Base-by-base conservation (phyloP, 306 rosid genomes). In the Medicago lupulina region DNA sequence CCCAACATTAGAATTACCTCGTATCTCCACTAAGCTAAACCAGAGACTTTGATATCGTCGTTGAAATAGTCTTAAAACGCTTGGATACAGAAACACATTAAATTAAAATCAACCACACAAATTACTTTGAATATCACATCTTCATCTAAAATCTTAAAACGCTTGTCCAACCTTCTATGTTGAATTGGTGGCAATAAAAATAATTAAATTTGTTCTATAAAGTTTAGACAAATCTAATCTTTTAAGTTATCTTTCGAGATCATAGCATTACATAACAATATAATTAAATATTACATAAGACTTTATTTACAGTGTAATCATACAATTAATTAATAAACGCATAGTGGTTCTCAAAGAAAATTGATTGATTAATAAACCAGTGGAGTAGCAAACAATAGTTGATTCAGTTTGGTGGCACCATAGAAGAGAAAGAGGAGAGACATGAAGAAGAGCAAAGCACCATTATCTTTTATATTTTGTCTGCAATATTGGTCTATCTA, bases 351-450 rank as follows among this genome's bases (percentile, higher is more conserved):
- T 55, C 25, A 19, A 18, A 55, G 61, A 19, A 54, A 54, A 18
- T 9, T 55, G 13, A 55, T 18, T 17, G 19, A 54, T 21, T 54
- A 54, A 54, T 18, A 18, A 54, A 54, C 60, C 12, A 70, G 3
- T 53, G 16, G 63, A 51, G 21, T 40, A 76, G 60, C 71, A 77
- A 31, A 31, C 59, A 60, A 40, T 77, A 57, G 81, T 63, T 68
- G 80, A 41, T 47, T 69, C 39, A 58, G 60, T 43, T 67, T 55
- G 81, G 69, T 77, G 74, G 69, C 69, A 76, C 74, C 66, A 38
- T 4, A 40, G 1, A 21, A 38, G 9, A 54, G n/a, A n/a, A 25
- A 16, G 57, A 66, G 21, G 23, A 46, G 23, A 46, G 34, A 47
- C 7, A 41, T 58, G 58, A 40, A 68, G 40, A 68, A 68, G 21